Base-by-base conservation (phyloP, 116 monocot species). In the Cymodocea nodosa region DNA sequence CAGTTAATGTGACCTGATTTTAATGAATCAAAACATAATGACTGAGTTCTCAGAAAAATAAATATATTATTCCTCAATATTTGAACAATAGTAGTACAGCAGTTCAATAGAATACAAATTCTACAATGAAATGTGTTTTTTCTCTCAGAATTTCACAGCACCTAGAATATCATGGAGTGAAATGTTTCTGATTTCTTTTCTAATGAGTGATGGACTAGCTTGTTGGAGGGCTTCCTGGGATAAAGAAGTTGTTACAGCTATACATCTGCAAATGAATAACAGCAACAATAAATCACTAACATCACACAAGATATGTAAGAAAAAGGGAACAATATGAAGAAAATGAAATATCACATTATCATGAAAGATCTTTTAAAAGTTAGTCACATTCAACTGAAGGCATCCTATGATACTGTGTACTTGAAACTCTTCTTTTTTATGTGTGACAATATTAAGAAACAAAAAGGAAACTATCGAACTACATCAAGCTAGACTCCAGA, bases 241-340 rank as follows among this genome's bases (percentile, higher is more conserved):
- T 60, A 98, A 56, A 71, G 97, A 86, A 75, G 97, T 98, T 14
- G 82, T 89, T 50, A 98, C 85, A 69, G 92, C 97, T 78, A 98
- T 87, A 67, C 92, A 98, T 86, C 97, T 98, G 82, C 72, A 82
- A 66, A 49, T 50, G 34, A 23, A 51, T 16, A 23, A 50, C 37
- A 39, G 14, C 50, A 65, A 50, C 19, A 65, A 12, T 59, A 59
- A 12, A 59, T 22, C 63, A 63, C 63, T n/a, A 60, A 60, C 25
- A 25, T 60, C 22, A 30, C 17, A 59, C 16, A 59, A 7, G 59
- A 25, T 59, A 6, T 59, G 19, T 59, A 59, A 25, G 0, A 25
- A 22, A 23, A 54, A 35, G 59, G 24, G 22, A 36, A 60, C 10
- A 3, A 30, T 34, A n/a, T 34, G 25, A 15, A 15, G 35, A n/a